Evolutionary conservation across 2,329 filamentous ascomycete species (phyloP).

Genomic region (Moelleriella libera): DNA sequence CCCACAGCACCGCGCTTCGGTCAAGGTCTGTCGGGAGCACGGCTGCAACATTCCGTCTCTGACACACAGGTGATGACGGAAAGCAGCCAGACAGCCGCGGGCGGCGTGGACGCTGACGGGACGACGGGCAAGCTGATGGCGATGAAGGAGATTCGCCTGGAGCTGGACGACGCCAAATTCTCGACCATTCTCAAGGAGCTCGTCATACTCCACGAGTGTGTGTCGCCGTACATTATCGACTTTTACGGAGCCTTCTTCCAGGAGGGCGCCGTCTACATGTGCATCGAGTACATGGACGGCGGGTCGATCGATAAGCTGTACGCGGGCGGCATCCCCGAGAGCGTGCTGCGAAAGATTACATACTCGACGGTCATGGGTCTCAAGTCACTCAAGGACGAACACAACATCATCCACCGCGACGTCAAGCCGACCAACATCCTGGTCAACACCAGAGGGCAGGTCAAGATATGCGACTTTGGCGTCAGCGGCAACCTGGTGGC

Average conservation of each 20-base stretch:
- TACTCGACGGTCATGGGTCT: constrained; percentile 81
- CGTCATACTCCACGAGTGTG: constrained; percentile 86
- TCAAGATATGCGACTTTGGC: constrained; percentile 98
- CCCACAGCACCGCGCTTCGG: constrained; percentile 43
- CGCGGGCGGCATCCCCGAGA: constrained; percentile 76
- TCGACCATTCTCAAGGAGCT: constrained; percentile 95
- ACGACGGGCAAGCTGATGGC: constrained; percentile 80
- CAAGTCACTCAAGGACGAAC: constrained; percentile 88
- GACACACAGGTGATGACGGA: constrained; percentile 18
- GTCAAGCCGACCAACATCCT: constrained; percentile 99
- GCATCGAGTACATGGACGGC: constrained; percentile 98
- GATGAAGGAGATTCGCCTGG: constrained; percentile 96
- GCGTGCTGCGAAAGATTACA: constrained; percentile 78
- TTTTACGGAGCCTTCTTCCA: constrained; percentile 99
- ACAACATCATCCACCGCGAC: constrained; percentile 98
- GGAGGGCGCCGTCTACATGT: constrained; percentile 97
- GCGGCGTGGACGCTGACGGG: constrained; percentile 18
- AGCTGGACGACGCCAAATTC: constrained; percentile 94
- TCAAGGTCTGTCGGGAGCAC: constrained; percentile 36
- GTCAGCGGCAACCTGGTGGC: constrained; percentile 94
- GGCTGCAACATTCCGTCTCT: constrained; percentile 21
- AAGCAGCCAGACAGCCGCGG: constrained; percentile 14
- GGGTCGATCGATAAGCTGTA: constrained; percentile 97
- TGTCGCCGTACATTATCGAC: constrained; percentile 93
- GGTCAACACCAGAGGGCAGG: constrained; percentile 73